These are phyloP conservation scores for Cutaneotrichosporon sp. DNA, from an alignment of 1,284 basidiomycete species.

Conservation along the genomic window DNA sequence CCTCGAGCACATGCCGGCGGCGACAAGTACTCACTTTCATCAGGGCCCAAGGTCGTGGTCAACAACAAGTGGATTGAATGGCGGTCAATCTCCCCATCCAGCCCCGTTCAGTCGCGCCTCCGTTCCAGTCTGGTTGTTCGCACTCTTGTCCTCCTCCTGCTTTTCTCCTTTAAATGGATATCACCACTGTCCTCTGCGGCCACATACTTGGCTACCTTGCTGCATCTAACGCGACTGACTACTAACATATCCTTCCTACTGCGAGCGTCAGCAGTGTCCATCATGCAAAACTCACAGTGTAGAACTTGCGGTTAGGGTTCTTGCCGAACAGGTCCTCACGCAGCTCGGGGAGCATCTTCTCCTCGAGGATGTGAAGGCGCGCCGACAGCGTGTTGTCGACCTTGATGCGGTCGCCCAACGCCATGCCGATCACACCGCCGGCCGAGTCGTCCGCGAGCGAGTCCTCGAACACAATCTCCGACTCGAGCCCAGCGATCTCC, in stretches of 20 bases:
- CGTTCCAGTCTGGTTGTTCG: neutral
- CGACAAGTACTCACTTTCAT: neutral
- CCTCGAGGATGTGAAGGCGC: slow-evolving; percentile 78
- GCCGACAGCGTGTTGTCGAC: slow-evolving; percentile 91
- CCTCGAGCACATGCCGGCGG: neutral
- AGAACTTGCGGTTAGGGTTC: slow-evolving; percentile 84
- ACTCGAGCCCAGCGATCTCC: slow-evolving; percentile 65
- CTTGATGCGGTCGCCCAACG: slow-evolving; percentile 71
- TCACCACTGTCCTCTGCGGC: neutral
- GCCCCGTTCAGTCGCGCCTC: neutral
- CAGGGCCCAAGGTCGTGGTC: neutral
- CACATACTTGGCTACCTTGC: neutral
- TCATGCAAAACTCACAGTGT: slow-evolving; percentile 53
- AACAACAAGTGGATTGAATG: neutral
- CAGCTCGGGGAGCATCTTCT: slow-evolving; percentile 92
- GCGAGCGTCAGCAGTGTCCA: slow-evolving; percentile 9
- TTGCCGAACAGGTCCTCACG: slow-evolving; percentile 77
- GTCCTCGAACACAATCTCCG: slow-evolving; percentile 65
- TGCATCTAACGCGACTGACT: slow-evolving; percentile 21
- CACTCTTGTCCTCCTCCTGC: neutral
- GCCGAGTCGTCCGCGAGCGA: slow-evolving; percentile 72
- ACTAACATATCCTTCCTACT: slow-evolving; percentile 13
- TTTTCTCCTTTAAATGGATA: neutral
- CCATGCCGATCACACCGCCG: slow-evolving; percentile 76
- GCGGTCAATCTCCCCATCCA: neutral